These are phyloP conservation scores for Chaetoscypha palmicola DNA, from an alignment of 2,329 filamentous ascomycete species.

Conservation along the genomic window DNA sequence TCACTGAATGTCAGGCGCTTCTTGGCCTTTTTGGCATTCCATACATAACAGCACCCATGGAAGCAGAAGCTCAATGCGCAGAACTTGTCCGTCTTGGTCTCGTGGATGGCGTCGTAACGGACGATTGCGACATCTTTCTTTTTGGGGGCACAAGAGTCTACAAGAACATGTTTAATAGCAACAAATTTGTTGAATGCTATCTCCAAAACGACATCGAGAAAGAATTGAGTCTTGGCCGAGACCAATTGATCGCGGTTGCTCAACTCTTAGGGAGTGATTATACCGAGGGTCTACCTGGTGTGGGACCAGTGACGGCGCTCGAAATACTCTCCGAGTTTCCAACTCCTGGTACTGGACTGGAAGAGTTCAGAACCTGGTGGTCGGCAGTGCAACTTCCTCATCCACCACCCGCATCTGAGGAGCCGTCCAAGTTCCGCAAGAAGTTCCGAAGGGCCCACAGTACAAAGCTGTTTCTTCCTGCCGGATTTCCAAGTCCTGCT, in stretches of 20 bases:
- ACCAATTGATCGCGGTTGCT: constrained; percentile 81
- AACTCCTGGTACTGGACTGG: constrained; percentile 43
- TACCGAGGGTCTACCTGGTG: constrained; percentile 81
- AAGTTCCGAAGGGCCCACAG: constrained; percentile 78
- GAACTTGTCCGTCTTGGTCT: constrained; percentile 79
- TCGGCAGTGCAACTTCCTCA: constrained; percentile 65
- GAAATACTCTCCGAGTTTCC: constrained; percentile 92
- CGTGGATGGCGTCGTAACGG: constrained; percentile 95
- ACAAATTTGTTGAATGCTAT: constrained; percentile 97
- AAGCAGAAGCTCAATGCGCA: constrained; percentile 96
- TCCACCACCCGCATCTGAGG: constrained; percentile 47
- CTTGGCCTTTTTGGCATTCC: constrained; percentile 87
- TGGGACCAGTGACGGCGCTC: constrained; percentile 89
- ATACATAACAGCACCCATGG: constrained; percentile 97
- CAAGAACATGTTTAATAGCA: constrained; percentile 99
- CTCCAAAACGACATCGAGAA: constrained; percentile 75
- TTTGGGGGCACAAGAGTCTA: constrained; percentile 96
- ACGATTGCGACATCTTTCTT: constrained; percentile 93
- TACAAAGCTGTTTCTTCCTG: constrained; percentile 79
- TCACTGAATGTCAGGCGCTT: constrained; percentile 87
- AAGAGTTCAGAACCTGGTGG: constrained; percentile 87
- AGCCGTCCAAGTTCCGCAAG: constrained; percentile 64
- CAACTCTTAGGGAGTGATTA: constrained; percentile 93
- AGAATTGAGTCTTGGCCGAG: constrained; percentile 80
- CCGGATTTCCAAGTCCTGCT: constrained; percentile 67